Evolutionary conservation across 805 yeast genomes (phyloP).

Genomic region (Cyberlindnera mrakii): DNA sequence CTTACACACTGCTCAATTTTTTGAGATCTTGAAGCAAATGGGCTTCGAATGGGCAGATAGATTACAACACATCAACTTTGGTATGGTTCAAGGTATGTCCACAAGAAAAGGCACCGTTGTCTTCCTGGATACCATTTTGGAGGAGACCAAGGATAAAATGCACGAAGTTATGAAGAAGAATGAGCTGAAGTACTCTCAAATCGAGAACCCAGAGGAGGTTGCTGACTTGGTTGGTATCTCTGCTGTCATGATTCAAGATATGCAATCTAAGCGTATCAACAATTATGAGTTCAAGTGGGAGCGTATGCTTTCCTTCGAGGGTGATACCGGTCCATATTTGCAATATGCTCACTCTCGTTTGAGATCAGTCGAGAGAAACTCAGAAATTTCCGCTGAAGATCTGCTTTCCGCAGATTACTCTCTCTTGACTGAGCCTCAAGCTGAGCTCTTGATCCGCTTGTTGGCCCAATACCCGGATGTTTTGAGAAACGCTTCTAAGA

Average conservation of each 20-base stretch:
- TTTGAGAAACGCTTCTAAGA: constrained; percentile 74
- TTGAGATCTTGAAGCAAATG: constrained; percentile 87
- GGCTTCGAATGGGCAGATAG: constrained; percentile 82
- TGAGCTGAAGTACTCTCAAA: constrained; percentile 84
- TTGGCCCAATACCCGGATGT: constrained; percentile 90
- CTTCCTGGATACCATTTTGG: constrained; percentile 88
- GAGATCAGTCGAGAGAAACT: constrained; percentile 88
- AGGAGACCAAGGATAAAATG: constrained; percentile 91
- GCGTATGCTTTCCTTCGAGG: constrained; percentile 96
- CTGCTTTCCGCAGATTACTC: constrained; percentile 50
- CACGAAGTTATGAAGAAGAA: constrained; percentile 94
- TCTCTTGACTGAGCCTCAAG: constrained; percentile 65
- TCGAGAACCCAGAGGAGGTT: constrained; percentile 87
- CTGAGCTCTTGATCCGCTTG: constrained; percentile 64
- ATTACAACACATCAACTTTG: constrained; percentile 83
- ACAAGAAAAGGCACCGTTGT: constrained; percentile 98
- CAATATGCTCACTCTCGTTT: constrained; percentile 98
- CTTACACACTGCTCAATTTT: constrained; percentile 87
- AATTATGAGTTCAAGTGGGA: constrained; percentile 97
- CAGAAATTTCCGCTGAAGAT: constrained; percentile 41
- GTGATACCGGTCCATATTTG: constrained; percentile 98
- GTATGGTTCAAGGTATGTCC: constrained; percentile 98
- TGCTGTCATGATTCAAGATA: constrained; percentile 98
- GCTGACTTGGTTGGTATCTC: constrained; percentile 95
- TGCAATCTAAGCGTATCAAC: constrained; percentile 95